Percentiles rank a stretch among this genome's conserved stretches.
phyloP scores from a whole-genome alignment of 2,329 filamentous ascomycete genomes.

The Trichoderma endophyticum region DNA sequence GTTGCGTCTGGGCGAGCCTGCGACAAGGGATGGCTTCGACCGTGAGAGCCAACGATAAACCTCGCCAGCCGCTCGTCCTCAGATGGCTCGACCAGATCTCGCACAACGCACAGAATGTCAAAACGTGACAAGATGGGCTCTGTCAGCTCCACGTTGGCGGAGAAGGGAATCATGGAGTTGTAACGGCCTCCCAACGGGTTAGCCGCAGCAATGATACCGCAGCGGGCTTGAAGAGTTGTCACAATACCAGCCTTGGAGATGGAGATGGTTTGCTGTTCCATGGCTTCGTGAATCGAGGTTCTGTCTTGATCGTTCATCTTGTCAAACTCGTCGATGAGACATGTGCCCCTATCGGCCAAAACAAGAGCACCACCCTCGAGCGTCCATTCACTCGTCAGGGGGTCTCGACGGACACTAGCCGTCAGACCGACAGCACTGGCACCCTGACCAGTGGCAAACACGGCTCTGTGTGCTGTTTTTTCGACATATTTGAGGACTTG shows the following conservation, averaged over 20 bases:
- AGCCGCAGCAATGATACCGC: slow-evolving; percentile 92
- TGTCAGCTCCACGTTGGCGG: slow-evolving; percentile 92
- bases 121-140: slow-evolving; percentile 98
- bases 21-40: slow-evolving; percentile 73
- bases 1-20: slow-evolving; percentile 39
- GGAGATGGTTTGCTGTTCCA: slow-evolving; percentile 99
- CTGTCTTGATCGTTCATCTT: slow-evolving; percentile 99
- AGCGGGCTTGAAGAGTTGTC: slow-evolving; percentile 91
- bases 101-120: slow-evolving; percentile 92
- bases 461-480: slow-evolving; percentile 92
- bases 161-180: slow-evolving; percentile 94
- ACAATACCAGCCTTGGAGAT: slow-evolving; percentile 99
- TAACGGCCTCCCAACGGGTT: slow-evolving; percentile 96
- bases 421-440: slow-evolving; percentile 97
- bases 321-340: slow-evolving; percentile 97
- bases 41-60: slow-evolving; percentile 93
- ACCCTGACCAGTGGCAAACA: slow-evolving; percentile 96
- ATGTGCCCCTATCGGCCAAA: slow-evolving; percentile 89
- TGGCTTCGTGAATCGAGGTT: slow-evolving; percentile 97
- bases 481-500: slow-evolving; percentile 97
- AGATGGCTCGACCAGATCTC: slow-evolving; percentile 86
- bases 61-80: slow-evolving; percentile 92
- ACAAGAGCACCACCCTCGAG: slow-evolving; percentile 94
- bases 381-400: slow-evolving; percentile 95
- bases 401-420: slow-evolving; percentile 91